Base-by-base conservation (phyloP, 176 grass and related monocot species). In the Guadua angustifolia region DNA sequence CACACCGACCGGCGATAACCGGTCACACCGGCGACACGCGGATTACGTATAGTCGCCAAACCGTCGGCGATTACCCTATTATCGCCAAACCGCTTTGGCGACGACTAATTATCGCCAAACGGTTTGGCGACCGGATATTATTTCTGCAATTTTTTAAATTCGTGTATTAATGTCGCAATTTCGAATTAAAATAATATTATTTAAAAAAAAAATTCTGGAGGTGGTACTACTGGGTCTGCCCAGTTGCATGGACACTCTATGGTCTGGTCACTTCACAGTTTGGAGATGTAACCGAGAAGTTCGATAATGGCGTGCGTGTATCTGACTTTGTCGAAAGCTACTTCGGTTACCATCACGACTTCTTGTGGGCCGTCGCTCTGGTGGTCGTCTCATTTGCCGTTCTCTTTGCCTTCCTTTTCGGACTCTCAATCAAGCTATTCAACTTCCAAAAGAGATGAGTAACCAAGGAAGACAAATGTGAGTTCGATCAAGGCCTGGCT, bases 211-310 rank as follows among this genome's bases (percentile, higher is more conserved):
- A n/a, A n/a, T n/a, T n/a, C n/a, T n/a, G n/a, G n/a, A n/a, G n/a
- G n/a, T 97, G 94, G 94, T 97, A 83, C 84, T 93, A 86, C 68
- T 93, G 94, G 94, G 58, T 84, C 18, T 88, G 84, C 74, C 94
- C 91, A 3, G 75, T 97, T 2, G 87, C 91, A 14, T 97, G 94
- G 94, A 94, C 89, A 59, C 79, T 97, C 44, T 88, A 97, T 11
- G 94, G 94, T 29, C 69, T 97, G 18, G 82, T 97, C 2, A 86
- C 43, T 19, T 91, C 94, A 21, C 94, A 97, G 43, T 97, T 89
- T 55, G 94, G 91, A 59, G 94, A 97, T 32, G 47, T 92, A 21
- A 75, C 84, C 0, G 59, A 78, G 3, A 7, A 0, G 1, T 78
- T 97, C 5, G 39, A 60, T 2, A 69, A 62, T 25, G 52, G 65